Evolutionary conservation across 2,329 filamentous ascomycete species (phyloP).

Genomic region (Hypoxylon rubiginosum): DNA sequence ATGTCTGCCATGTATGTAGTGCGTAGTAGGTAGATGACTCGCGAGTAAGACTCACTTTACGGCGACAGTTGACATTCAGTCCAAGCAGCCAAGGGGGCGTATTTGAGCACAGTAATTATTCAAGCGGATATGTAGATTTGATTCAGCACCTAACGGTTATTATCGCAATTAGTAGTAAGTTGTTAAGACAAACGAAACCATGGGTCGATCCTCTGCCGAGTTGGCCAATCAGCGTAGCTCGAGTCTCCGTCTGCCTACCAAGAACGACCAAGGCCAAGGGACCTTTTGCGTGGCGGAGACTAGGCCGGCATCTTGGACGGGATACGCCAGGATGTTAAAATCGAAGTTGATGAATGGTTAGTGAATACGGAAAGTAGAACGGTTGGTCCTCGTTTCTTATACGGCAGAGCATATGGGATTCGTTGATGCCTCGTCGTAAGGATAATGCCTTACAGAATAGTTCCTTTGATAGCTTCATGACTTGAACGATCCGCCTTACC

Average conservation of each 20-base stretch:
- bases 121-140: constrained; percentile 11
- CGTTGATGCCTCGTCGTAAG: background rate
- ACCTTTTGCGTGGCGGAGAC: constrained; percentile 16
- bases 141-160: background rate
- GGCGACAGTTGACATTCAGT: background rate
- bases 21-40: constrained; percentile 8
- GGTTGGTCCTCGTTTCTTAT: background rate
- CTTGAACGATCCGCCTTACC: background rate
- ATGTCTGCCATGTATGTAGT: constrained; percentile 1
- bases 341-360: constrained; percentile 2
- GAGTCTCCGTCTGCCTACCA: constrained; percentile 33
- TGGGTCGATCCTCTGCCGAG: constrained; percentile 31
- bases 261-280: constrained; percentile 31
- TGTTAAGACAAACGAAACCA: constrained; percentile 23
- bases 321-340: background rate
- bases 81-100: background rate
- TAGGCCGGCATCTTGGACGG: background rate
- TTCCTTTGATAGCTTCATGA: background rate
- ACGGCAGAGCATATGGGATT: background rate
- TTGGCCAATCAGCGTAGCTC: constrained; percentile 30
- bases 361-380: constrained; percentile 10
- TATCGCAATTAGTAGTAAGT: constrained; percentile 23
- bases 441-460: background rate
- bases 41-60: background rate
- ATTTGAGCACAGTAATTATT: constrained; percentile 25